phyloP scores from a whole-genome alignment of 768 basidiomycete species.

The Leccinum boreale region DNA sequence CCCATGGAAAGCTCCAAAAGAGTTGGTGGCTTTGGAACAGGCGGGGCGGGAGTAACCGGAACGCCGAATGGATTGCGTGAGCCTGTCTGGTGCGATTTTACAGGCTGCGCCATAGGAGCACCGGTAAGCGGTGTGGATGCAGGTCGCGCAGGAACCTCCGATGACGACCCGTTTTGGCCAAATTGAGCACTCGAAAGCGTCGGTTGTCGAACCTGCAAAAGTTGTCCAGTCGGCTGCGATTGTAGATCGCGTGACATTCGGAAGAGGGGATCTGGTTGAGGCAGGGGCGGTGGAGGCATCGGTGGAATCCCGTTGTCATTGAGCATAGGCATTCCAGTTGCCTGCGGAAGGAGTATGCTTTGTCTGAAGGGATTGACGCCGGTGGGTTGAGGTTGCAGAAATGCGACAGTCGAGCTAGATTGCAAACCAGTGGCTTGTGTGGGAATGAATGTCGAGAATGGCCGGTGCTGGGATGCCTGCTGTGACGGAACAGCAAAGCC shows the following conservation, averaged over 20 bases:
- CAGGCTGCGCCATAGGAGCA: constrained; percentile 51
- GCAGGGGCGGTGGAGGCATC: constrained; percentile 5
- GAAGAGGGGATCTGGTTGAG: constrained; percentile 12
- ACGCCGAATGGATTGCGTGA: constrained; percentile 94
- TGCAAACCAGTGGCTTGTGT: constrained; percentile 48
- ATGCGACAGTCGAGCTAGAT: constrained; percentile 40
- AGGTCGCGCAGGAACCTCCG: constrained; percentile 50
- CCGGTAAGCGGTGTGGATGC: constrained; percentile 70
- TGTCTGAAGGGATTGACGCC: constrained; percentile 84
- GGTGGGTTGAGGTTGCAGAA: constrained; percentile 53
- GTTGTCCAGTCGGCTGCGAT: constrained; percentile 13
- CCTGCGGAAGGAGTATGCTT: constrained; percentile 64
- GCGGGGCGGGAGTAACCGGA: constrained; percentile 54
- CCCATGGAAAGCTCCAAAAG: constrained; percentile 75
- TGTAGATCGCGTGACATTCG: constrained; percentile 9
- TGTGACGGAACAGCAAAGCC: constrained; percentile 34
- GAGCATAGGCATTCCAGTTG: constrained; percentile 54
- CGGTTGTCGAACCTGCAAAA: constrained; percentile 10
- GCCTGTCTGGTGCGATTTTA: constrained; percentile 89
- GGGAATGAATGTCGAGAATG: constrained; percentile 54
- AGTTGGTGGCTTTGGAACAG: constrained; percentile 75
- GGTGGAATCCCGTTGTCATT: constrained; percentile 24
- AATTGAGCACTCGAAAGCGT: constrained; percentile 1
- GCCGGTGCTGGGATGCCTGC: constrained; percentile 42
- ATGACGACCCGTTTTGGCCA: constrained; percentile 2